Evolutionary conservation across 176 grass and related monocot genomes (phyloP), one percentile per base, ranked within the genome.

Genomic region (Raddia distichophylla): DNA sequence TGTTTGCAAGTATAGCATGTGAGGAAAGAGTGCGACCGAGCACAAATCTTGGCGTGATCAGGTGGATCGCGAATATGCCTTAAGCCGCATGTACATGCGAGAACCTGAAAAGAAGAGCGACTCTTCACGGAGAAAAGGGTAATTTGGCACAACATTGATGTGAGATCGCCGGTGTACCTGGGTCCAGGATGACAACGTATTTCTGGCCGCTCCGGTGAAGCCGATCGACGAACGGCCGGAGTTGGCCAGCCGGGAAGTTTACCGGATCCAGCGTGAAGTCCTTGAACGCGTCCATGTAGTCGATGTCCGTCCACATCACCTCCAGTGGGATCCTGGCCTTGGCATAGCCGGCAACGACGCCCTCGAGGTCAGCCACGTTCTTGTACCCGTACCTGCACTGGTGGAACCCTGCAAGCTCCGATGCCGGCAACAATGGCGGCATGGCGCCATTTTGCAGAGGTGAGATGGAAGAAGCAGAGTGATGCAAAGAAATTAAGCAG

Each of bases 291-390:
- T 98, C 84, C 95, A 98, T 98, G 92, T 98, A 87, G 79, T 98
- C 95, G 22, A 98, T 98, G 84, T 98, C 92, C 13, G 90, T 91
- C 95, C 95, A 98, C 95, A 98, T 98, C 10, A 94, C 92, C 81
- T 98, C 95, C 15, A 98, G 63, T 6, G 95, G 95, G 32, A 98
- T 91, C 84, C 75, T 74, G 58, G 90, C 95, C 65, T 81, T 75
- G 32, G 92, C 92, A 47, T 98, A 98, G 40, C 92, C 86, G 62
- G 80, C 88, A 2, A 98, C 92, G 7, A 98, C 95, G 16, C 84
- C 69, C 60, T 98, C 82, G 0, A 98, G 35, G 83, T 94, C 88
- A 16, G 80, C 42, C 52, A 98, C 16, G 67, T 93, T 91, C 62
- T 76, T 67, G 81, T 98, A 98, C 9, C 95, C 95, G 0, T 84